Evolutionary conservation across 306 rosid species (phyloP), one percentile per base, ranked within the genome.

Genomic region (Dalbergia cochinchinensis): DNA sequence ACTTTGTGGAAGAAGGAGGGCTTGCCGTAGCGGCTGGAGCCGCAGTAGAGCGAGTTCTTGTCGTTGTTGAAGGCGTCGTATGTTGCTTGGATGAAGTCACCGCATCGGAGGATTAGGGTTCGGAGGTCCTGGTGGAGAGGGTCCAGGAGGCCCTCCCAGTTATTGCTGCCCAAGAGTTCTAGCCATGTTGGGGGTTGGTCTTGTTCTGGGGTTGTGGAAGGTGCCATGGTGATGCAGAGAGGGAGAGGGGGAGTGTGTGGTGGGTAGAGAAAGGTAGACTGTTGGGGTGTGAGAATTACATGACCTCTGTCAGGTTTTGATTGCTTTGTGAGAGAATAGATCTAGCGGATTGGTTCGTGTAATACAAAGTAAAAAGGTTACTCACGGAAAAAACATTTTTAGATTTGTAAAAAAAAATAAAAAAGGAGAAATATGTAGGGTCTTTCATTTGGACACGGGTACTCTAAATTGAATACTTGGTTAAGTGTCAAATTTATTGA

Each of bases 31-130:
- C 91, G 87, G 87, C 92, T 84, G 34, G 93, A 72, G 51, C 97
- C 94, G 55, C 90, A 86, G 85, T 82, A 92, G 48, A 50, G 74
- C 7, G 97, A 92, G 90, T 88, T 86, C 1, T 77, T 26, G 83
- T 87, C 90, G 76, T 88, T 90, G 92, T 86, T 90, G 86, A 90
- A 92, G 70, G 94, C 77, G 64, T 92, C 94, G 78, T 92, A 86
- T 54, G 97, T 91, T 67, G 89, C 90, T 68, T 90, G 91, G 76
- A 90, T 80, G 78, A 90, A 78, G 88, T 92, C 92, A 0, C 96
- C 96, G 63, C 85, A 82, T 0, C 90, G 91, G 80, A 92, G 87
- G 82, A 92, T 88, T 13, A 92, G 86, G 62, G 70, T 26, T 4
- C 90, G 86, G 82, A 92, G 94, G 85, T 69, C 19, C 13, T 44